Evolutionary conservation across 2,329 filamentous ascomycete genomes (phyloP).

Genomic region (Xylariaceae sp.): DNA sequence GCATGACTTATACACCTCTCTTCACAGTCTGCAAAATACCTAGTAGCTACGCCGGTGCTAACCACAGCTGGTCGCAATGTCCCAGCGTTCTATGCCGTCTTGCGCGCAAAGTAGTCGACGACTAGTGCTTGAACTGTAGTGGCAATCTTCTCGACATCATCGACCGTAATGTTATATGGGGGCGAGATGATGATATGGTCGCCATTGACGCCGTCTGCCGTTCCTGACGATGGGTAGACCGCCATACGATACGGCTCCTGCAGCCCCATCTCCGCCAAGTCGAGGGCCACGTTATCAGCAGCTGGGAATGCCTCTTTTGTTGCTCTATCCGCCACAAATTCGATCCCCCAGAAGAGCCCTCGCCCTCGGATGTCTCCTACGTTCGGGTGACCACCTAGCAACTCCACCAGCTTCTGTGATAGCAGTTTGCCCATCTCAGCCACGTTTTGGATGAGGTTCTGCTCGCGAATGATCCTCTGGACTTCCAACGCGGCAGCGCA

Average conservation of each 20-base stretch:
- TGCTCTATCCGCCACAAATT: conserved; percentile 41
- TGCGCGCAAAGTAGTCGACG: conserved; percentile 43
- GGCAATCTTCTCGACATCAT: conserved; percentile 57
- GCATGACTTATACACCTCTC: too few species aligned
- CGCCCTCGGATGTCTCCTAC: conserved; percentile 41
- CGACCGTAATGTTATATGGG: conserved; percentile 60
- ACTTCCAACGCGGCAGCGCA: conserved; percentile 40
- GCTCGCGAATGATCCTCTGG: conserved; percentile 36
- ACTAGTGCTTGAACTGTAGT: conserved; percentile 50
- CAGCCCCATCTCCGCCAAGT: conserved; percentile 17
- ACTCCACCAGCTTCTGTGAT: conserved; percentile 24
- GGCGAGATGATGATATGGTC: conserved; percentile 71
- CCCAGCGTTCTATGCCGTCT: not conserved
- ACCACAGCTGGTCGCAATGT: too few species aligned
- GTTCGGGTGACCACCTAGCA: conserved; percentile 30
- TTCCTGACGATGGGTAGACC: conserved; percentile 54
- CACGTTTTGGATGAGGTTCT: conserved; percentile 34
- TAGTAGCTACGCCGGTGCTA: too few species aligned
- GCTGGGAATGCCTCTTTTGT: conserved; percentile 37
- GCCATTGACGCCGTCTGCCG: conserved; percentile 45
- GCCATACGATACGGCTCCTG: conserved; percentile 21
- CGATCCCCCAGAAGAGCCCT: conserved; percentile 47
- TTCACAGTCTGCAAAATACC: too few species aligned
- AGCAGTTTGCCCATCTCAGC: conserved; percentile 32
- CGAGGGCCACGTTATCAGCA: conserved; percentile 13